A percentile compares a stretch with the other conserved stretches of the same genome.
Conservation (phyloP, 768 basidiomycete species). For the Pulveroboletus sp. region DNA sequence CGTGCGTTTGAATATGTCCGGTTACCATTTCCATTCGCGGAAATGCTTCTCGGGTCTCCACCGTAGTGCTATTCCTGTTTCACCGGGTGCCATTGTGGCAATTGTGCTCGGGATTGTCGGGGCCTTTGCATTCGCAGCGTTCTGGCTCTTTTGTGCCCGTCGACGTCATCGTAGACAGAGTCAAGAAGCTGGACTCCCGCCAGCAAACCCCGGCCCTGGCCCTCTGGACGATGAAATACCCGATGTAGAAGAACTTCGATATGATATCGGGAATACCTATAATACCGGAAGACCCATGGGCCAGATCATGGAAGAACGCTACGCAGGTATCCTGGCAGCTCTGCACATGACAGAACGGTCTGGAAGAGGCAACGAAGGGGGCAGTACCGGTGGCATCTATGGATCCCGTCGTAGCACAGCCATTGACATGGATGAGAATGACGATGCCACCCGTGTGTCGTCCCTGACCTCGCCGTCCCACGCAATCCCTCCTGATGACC, state of each 20-base stretch:
- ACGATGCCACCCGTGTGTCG: constrained; percentile 13
- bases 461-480: constrained; percentile 26
- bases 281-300: neutral
- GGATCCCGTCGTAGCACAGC: constrained; percentile 18
- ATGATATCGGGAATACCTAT: neutral
- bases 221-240: constrained; percentile 25
- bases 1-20: constrained; percentile 1
- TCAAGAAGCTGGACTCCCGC: constrained; percentile 15
- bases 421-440: constrained; percentile 10
- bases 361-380: constrained; percentile 18
- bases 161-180: constrained; percentile 25
- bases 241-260: constrained; percentile 10
- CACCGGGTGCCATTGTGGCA: constrained; percentile 24
- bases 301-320: constrained; percentile 24
- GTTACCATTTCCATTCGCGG: constrained; percentile 2
- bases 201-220: constrained; percentile 8
- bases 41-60: constrained; percentile 4
- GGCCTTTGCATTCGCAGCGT: constrained; percentile 21
- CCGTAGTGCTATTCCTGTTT: constrained; percentile 11
- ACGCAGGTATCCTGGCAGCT: constrained; percentile 26
- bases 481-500: constrained; percentile 11
- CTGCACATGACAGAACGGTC: constrained; percentile 13
- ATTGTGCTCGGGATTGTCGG: constrained; percentile 26
- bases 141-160: constrained; percentile 34
- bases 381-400: constrained; percentile 28